Conservation (phyloP, 352 stramenopile genomes). For the Blastocystis sp. region DNA sequence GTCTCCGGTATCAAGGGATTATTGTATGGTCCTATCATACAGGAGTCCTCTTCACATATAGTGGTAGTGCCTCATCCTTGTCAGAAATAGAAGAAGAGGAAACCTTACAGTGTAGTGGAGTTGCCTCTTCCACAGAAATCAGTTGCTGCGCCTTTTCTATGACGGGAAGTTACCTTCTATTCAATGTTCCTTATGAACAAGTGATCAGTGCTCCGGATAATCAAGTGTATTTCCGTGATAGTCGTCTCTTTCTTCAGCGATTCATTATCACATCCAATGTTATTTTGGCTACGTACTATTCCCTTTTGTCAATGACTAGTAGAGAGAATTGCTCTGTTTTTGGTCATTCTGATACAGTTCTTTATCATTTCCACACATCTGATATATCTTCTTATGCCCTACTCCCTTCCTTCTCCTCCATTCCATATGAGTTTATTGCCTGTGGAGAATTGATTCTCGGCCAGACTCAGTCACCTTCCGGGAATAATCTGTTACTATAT, state of each 20-base stretch:
- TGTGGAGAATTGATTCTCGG: background rate
- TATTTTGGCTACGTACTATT: constrained; percentile 19
- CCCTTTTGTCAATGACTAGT: background rate
- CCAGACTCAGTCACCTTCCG: background rate
- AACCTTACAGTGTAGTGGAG: background rate
- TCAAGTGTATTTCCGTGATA: constrained; percentile 20
- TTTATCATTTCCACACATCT: constrained; percentile 6
- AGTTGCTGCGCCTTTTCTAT: constrained; percentile 46
- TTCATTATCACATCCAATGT: constrained; percentile 7
- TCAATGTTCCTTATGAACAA: constrained; percentile 57
- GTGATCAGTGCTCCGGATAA: constrained; percentile 5
- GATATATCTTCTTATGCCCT: background rate
- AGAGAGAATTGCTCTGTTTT: constrained; percentile 49
- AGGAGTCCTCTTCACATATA: constrained; percentile 18
- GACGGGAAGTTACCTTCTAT: constrained; percentile 5
- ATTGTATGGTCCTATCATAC: constrained; percentile 1
- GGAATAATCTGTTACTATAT: background rate
- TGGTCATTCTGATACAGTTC: background rate
- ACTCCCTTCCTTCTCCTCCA: background rate
- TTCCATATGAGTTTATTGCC: background rate
- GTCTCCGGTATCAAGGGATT: constrained; percentile 38
- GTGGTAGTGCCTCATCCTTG: background rate
- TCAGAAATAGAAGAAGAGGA: background rate
- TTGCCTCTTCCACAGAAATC: background rate
- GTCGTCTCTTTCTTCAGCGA: background rate